Percentiles rank a stretch among this genome's conserved stretches.
These are phyloP conservation scores for Xylaria flabelliformis DNA, from an alignment of 495 filamentous ascomycete species.

Conservation along the genomic window DNA sequence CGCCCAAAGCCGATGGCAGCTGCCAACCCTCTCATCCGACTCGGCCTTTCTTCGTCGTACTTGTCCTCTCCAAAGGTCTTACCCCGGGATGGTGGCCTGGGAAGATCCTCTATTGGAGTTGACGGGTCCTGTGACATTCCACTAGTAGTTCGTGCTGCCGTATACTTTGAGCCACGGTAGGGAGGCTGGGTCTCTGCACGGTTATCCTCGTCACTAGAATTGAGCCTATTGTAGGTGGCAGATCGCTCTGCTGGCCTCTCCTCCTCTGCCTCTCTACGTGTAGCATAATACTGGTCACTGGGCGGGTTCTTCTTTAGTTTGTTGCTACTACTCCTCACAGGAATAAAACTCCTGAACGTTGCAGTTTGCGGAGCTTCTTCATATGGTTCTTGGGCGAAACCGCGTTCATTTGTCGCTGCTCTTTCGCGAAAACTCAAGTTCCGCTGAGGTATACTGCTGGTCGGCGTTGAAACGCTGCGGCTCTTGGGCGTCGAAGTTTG, in stretches of 20 bases:
- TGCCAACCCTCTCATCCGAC: constrained; percentile 30
- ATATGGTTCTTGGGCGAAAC: constrained; percentile 36
- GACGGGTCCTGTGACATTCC: constrained; percentile 17
- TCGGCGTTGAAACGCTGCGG: constrained; percentile 31
- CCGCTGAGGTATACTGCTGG: constrained; percentile 48
- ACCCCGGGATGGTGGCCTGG: constrained; percentile 36
- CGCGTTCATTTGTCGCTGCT: constrained; percentile 47
- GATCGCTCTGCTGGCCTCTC: constrained; percentile 34
- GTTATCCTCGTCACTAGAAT: constrained; percentile 19
- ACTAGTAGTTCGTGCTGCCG: constrained; percentile 16
- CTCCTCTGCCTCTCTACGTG: constrained; percentile 44
- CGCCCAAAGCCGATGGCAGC: constrained; percentile 30
- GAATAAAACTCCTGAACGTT: constrained; percentile 35
- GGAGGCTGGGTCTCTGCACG: constrained; percentile 3
- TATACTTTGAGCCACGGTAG: constrained; percentile 3
- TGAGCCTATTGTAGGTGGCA: constrained; percentile 25
- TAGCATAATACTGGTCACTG: constrained; percentile 45
- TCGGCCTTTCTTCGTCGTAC: constrained; percentile 30
- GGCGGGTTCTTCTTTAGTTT: constrained; percentile 57
- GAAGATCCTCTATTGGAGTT: constrained; percentile 26
- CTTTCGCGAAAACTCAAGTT: constrained; percentile 60
- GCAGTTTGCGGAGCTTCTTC: constrained; percentile 35
- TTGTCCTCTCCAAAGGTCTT: constrained; percentile 34
- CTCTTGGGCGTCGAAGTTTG: constrained; percentile 41
- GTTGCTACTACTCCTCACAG: constrained; percentile 52